Base-by-base conservation (phyloP, 495 filamentous ascomycete species). In the Hypoxylon lienhwacheense region DNA sequence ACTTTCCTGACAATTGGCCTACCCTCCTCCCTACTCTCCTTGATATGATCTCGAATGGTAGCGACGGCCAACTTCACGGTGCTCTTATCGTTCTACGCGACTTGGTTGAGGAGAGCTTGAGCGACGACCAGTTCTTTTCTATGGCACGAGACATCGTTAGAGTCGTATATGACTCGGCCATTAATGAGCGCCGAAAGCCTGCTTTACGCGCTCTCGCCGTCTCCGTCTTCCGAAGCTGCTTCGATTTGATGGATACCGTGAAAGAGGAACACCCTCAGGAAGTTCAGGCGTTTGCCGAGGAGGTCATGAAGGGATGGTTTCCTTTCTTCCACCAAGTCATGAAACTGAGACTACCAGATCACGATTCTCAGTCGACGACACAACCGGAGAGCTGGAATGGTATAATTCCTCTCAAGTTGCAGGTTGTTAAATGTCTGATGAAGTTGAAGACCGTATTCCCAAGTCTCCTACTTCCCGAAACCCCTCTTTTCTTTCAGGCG, bases 1-100 rank as follows among this genome's bases (percentile, higher is more conserved):
- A 98, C 73, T 98, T 92, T 66, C 93, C 93, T 14, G 89, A 96
- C 36, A 81, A 90, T 66, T 98, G 93, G 93, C 89, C 90, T 1
- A 81, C 82, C 43, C 80, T 98, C 6, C 82, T 98, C 10, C 89
- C 87, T 7, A 82, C 82, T 19, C 75, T 97, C 22, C 79, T 98
- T 43, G 83, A 84, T 19, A 76, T 90, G 22, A 89, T 97, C 65
- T 75, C 82, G 32, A 78, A 75, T 45, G 88, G 87, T 16, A 83
- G 75, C 48, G 85, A 91, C 45, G 73, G 73, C 11, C 91, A 95
- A 61, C 76, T 96, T 36, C 91, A 96, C 66, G 93, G 95, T 19
- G 89, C 91, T 2, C 72, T 98, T 59, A 85, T 85, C 59, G 90
- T 95, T 20, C 79, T 96, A n/a, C 74, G 81, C 48, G 92, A 97